phyloP scores from a whole-genome alignment of 2,329 filamentous ascomycete species.

The Calonectria henricotiae region DNA sequence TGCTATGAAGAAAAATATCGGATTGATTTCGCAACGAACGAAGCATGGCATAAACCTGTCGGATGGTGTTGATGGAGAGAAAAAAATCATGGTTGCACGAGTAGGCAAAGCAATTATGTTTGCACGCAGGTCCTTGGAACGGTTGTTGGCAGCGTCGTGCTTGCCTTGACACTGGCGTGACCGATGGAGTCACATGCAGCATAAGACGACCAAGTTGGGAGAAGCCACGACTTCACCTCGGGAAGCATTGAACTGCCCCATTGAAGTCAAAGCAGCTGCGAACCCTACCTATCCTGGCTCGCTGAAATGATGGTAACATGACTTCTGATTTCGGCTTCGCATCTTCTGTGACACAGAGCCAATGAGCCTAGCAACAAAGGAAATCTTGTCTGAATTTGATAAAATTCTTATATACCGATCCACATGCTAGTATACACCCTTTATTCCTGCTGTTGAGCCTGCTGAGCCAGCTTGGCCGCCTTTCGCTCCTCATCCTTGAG shows the following conservation, averaged over 20 bases:
- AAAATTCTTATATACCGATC: slow-evolving; percentile 49
- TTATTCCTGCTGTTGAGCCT: slow-evolving; percentile 60
- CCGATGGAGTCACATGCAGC: neutral
- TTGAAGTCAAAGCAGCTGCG: neutral
- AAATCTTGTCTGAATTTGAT: slow-evolving; percentile 43
- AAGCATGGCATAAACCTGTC: neutral
- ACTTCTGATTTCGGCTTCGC: neutral
- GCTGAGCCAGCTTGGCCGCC: slow-evolving; percentile 65
- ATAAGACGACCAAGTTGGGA: too few relatives aligned
- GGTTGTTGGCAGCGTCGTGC: neutral
- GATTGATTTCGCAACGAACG: neutral
- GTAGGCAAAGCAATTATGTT: neutral
- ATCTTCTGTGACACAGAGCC: neutral
- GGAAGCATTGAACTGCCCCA: neutral
- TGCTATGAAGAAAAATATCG: neutral
- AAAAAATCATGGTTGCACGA: neutral
- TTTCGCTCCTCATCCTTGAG: slow-evolving; percentile 72
- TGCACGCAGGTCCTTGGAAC: neutral
- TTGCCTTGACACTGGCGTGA: neutral
- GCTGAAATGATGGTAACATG: slow-evolving; percentile 6
- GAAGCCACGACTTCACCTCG: neutral
- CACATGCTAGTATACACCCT: slow-evolving; percentile 51
- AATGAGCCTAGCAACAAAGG: slow-evolving; percentile 26
- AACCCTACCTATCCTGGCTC: neutral
- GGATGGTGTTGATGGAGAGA: neutral